These are phyloP conservation scores for Russula earlei DNA, from an alignment of 768 basidiomycete species.

Conservation along the genomic window DNA sequence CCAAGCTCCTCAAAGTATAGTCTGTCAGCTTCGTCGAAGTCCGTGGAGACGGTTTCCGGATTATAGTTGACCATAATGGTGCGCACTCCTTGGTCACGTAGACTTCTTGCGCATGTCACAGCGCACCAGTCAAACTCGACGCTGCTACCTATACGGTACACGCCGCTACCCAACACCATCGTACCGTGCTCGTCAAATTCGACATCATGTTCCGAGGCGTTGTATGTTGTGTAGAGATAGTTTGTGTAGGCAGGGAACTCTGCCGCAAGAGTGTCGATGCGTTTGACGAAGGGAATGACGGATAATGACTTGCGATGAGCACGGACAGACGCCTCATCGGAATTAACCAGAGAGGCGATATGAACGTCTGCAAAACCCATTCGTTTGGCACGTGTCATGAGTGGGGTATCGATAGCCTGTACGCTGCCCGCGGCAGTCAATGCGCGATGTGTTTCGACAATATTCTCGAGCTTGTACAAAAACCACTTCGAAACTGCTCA, in stretches of 20 bases:
- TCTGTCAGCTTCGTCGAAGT: constrained; percentile 98
- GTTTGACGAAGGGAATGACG: constrained; percentile 96
- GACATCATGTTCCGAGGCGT: constrained; percentile 92
- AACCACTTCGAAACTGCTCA: constrained; percentile 60
- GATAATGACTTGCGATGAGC: constrained; percentile 76
- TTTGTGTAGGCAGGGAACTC: constrained; percentile 99
- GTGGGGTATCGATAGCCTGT: constrained; percentile 57
- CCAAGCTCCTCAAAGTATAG: constrained; percentile 98
- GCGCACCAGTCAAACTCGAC: constrained; percentile 99
- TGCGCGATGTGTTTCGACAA: constrained; percentile 76
- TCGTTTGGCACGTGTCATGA: constrained; percentile 81
- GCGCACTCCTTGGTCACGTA: constrained; percentile 85
- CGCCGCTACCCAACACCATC: constrained; percentile 98
- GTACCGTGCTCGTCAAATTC: constrained; percentile 94
- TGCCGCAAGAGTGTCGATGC: constrained; percentile 97
- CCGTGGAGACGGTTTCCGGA: constrained; percentile 98
- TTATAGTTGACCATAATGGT: constrained; percentile 99
- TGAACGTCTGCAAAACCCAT: constrained; percentile 95
- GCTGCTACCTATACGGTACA: constrained; percentile 95
- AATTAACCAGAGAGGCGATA: constrained; percentile 71
- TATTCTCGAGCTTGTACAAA: constrained; percentile 98
- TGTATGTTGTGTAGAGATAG: constrained; percentile 99
- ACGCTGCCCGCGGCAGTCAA: constrained; percentile 65
- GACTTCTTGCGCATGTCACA: constrained; percentile 92
- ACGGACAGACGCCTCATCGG: constrained; percentile 72